Evolutionary conservation across 495 filamentous ascomycete genomes (phyloP).

Genomic region (Rostrohypoxylon terebratum): DNA sequence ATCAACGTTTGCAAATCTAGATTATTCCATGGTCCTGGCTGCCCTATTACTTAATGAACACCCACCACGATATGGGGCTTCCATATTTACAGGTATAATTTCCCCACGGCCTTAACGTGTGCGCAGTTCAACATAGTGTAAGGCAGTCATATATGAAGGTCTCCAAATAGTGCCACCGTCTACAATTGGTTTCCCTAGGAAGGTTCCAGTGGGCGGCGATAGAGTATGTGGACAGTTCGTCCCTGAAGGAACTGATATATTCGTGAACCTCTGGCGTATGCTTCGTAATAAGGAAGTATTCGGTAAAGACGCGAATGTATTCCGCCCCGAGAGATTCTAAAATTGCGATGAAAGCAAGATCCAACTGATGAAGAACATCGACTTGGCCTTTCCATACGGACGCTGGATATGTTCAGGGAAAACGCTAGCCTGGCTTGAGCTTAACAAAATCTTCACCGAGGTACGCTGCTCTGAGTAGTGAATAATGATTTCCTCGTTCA

Average conservation of each 20-base stretch:
- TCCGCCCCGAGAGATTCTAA: conserved; percentile 69
- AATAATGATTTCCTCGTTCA: background rate
- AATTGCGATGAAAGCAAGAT: conserved; percentile 51
- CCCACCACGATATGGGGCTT: too few relatives aligned
- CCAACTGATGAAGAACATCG: conserved; percentile 54
- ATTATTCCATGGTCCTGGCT: too few relatives aligned
- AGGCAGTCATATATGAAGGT: conserved; percentile 64
- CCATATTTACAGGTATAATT: too few relatives aligned
- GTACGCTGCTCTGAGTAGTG: conserved; percentile 46
- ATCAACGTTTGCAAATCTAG: too few relatives aligned
- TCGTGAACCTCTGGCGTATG: conserved; percentile 57
- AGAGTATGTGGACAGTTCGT: conserved; percentile 61
- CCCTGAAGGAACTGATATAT: conserved; percentile 64
- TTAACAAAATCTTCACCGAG: conserved; percentile 70
- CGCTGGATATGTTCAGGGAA: conserved; percentile 61
- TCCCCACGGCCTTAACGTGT: too few relatives aligned
- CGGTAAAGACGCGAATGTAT: conserved; percentile 62
- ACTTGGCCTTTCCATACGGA: conserved; percentile 59
- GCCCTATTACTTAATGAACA: too few relatives aligned
- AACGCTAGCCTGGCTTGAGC: conserved; percentile 58
- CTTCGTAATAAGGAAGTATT: conserved; percentile 56
- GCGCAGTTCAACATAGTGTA: too few relatives aligned
- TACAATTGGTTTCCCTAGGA: conserved; percentile 53
- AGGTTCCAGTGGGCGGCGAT: conserved; percentile 65
- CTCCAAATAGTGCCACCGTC: conserved; percentile 59